A percentile compares a stretch with the other conserved stretches of the same genome.
These are phyloP conservation scores for Stemphylium vesicarium DNA, from an alignment of 2,329 filamentous ascomycete species.

Conservation along the genomic window DNA sequence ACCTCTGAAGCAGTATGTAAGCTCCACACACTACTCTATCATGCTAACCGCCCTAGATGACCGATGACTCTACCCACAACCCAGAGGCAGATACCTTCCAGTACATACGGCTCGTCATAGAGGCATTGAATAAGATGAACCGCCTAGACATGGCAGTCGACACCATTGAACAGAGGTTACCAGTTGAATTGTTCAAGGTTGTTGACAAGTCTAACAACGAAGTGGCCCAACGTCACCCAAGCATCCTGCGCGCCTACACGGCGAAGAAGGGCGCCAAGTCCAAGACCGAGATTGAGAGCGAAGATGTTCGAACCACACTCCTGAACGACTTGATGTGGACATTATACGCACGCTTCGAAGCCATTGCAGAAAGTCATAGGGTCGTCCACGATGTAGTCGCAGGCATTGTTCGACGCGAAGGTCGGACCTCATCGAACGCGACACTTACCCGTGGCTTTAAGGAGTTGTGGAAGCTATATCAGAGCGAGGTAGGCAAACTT, in stretches of 20 bases:
- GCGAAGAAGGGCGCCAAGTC: conserved; percentile 66
- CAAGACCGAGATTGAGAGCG: conserved; percentile 64
- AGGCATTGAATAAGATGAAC: conserved; percentile 88
- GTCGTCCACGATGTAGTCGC: conserved; percentile 92
- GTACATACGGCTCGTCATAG: conserved; percentile 86
- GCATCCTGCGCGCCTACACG: conserved; percentile 64
- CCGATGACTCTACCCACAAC: conserved; percentile 90
- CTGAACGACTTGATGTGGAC: conserved; percentile 92
- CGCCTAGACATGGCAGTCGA: conserved; percentile 86
- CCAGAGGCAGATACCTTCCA: conserved; percentile 95
- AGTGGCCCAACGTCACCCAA: conserved; percentile 91
- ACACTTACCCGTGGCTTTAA: conserved; percentile 86
- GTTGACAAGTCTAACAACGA: conserved; percentile 96
- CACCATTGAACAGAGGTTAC: conserved; percentile 88
- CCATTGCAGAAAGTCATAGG: conserved; percentile 93
- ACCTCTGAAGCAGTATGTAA: conserved; percentile 50
- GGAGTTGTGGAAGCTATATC: conserved; percentile 96
- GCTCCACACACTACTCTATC: neutral
- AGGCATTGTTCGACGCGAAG: conserved; percentile 83
- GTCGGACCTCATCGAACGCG: conserved; percentile 61
- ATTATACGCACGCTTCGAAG: conserved; percentile 94
- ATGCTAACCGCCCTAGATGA: conserved; percentile 56
- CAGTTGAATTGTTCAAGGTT: conserved; percentile 90
- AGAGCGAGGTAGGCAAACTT: conserved; percentile 71
- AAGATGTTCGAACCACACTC: conserved; percentile 79